Evolutionary conservation across 805 yeast genomes (phyloP), one percentile per base, ranked within the genome.

Genomic region (Hermanozyma aechmeae): DNA sequence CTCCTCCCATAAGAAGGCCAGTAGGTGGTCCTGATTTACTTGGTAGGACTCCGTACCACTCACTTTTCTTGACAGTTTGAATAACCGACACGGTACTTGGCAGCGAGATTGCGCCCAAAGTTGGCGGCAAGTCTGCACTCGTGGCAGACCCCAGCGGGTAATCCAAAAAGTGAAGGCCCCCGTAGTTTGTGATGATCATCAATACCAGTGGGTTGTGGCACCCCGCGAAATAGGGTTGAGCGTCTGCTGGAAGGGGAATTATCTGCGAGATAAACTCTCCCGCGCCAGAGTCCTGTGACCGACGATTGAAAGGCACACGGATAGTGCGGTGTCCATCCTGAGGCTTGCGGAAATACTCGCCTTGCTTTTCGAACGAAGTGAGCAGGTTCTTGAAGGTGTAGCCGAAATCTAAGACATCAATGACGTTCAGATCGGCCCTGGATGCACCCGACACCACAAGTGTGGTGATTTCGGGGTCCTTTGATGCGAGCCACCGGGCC

Each of bases 341-440:
- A 68, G 40, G 89, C 15, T 58, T 62, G 0, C 79, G 62, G 51
- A 85, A 92, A 46, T 75, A 85, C 29, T 69, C 69, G 12, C 81
- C 80, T 81, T 86, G 92, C 29, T 76, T 75, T 6, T 78, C 80
- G 53, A 85, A 83, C 0, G 95, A 79, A 0, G 96, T 81, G 33
- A 89, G 55, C 2, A 86, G 68, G 41, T 84, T 82, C 28, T 74
- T 71, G 15, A 94, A 80, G 10, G 95, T 81, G 24, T 65, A 63
- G 3, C 95, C 96, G 42, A 85, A 79, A 38, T 84, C 82, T 35
- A 87, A 58, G 29, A 77, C 58, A 24, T 68, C 65, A 3, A 61
- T 27, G n/a, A 42, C 32, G 31, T 48, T 51, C 0, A 48, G 53
- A 14, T 34, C 35, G 6, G 57, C 35, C 0, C 70, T 47, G 42